Evolutionary conservation across 139 green algal species (phyloP).

Genomic region (Chlamydomonas incerta): DNA sequence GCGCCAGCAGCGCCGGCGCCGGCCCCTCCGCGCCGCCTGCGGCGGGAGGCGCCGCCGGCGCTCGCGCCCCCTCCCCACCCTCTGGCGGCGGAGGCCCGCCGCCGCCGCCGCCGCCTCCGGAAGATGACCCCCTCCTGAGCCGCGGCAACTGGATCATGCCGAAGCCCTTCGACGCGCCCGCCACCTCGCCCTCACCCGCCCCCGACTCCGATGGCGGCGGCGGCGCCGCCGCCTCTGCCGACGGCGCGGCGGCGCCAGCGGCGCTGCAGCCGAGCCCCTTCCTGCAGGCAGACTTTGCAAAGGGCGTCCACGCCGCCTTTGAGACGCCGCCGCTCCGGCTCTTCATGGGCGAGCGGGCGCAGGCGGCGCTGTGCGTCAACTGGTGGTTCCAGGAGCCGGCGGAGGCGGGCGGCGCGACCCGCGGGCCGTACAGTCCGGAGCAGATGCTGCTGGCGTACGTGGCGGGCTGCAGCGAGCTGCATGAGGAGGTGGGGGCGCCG

Average conservation of each 20-base stretch:
- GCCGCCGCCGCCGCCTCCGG: not conserved
- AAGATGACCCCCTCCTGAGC: not conserved
- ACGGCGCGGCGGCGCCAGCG: not conserved
- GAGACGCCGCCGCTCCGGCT: constrained; percentile 26
- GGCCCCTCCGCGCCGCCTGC: too few relatives aligned
- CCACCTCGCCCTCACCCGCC: not conserved
- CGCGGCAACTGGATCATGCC: constrained; percentile 23
- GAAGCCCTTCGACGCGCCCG: not conserved
- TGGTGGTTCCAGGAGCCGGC: constrained; percentile 22
- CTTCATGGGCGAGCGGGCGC: constrained; percentile 15
- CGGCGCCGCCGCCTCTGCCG: not conserved
- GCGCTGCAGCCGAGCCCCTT: constrained; percentile 8
- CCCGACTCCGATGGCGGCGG: not conserved
- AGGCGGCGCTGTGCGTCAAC: not conserved
- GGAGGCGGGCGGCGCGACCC: not conserved
- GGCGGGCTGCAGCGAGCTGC: constrained; percentile 2
- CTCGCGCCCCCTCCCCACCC: not conserved
- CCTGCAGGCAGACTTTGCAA: not conserved
- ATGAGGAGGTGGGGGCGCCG: constrained; percentile 23
- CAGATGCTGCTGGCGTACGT: constrained; percentile 34
- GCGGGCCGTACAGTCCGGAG: constrained; percentile 30
- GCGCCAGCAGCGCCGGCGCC: not conserved
- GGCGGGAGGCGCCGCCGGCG: not conserved
- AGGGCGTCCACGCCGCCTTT: not conserved
- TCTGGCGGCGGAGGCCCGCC: not conserved